phyloP scores from a whole-genome alignment of 371 early-diverging fungal genomes.

The Cokeromyces recurvatus region DNA sequence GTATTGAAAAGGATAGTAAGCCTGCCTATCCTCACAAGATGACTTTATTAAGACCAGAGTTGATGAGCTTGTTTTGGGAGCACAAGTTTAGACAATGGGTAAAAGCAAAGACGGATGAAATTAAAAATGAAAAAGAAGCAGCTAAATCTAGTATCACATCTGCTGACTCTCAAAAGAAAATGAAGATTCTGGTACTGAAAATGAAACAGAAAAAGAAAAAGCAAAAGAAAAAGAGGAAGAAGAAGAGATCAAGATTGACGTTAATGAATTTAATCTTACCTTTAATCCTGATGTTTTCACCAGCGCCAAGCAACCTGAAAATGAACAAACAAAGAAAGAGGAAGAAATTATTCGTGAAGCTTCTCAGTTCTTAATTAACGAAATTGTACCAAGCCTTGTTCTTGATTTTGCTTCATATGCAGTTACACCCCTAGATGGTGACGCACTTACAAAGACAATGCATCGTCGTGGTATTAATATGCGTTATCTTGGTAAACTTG shows the following conservation, averaged over 20 bases:
- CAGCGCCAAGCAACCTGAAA: conserved; percentile 30
- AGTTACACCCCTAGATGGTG: conserved; percentile 80
- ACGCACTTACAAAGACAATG: conserved; percentile 75
- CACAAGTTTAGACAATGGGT: conserved; percentile 66
- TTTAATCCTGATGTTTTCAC: conserved; percentile 86
- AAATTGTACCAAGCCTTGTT: conserved; percentile 68
- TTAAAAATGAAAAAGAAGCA: conserved; percentile 50
- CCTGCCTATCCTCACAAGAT: conserved; percentile 90
- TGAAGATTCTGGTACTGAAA: conserved; percentile 11
- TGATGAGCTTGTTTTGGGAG: conserved; percentile 83
- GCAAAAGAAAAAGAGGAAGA: conserved; percentile 35
- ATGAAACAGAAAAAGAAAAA: conserved; percentile 25
- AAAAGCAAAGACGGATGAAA: conserved; percentile 52
- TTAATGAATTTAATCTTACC: conserved; percentile 63
- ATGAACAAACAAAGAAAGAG: conserved; percentile 29
- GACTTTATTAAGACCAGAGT: conserved; percentile 83
- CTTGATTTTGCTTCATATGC: conserved; percentile 70
- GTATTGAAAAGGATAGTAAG: conserved; percentile 38
- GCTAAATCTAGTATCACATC: conserved; percentile 14
- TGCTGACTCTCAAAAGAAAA: too few species aligned
- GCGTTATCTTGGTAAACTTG: conserved; percentile 87
- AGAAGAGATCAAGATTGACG: conserved; percentile 51
- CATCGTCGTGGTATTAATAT: conserved; percentile 96
- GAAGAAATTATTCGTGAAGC: conserved; percentile 69
- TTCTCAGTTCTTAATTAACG: conserved; percentile 70